These are phyloP conservation scores for Euphorbia schlechtendalii DNA, from an alignment of 441 rosid genomes.

Conservation along the genomic window DNA sequence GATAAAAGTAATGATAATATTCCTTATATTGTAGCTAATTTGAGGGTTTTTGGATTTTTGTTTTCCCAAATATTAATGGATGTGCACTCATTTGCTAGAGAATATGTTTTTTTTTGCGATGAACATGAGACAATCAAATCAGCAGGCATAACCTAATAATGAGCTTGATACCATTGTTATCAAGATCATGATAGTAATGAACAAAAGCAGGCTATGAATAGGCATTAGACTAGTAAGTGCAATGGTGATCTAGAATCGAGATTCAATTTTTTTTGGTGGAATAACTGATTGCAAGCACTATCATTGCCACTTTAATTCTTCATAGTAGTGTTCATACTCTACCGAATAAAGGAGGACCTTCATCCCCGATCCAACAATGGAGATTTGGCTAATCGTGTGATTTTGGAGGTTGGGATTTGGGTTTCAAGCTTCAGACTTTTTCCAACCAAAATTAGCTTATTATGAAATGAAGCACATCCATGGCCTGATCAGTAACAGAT, in stretches of 20 bases:
- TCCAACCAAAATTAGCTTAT: conserved; percentile 34
- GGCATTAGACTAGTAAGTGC: no score
- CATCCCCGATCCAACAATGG: conserved; percentile 85
- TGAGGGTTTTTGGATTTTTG: conserved; percentile 61
- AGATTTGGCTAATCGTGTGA: conserved; percentile 87
- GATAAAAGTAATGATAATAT: conserved; percentile 54
- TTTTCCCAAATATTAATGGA: conserved; percentile 25
- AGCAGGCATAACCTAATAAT: conserved; percentile 40
- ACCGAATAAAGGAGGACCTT: conserved; percentile 83
- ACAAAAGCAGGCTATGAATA: no score
- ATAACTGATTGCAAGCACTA: conserved; percentile 23
- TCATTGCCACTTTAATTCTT: conserved; percentile 58
- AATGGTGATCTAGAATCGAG: conserved; percentile 21
- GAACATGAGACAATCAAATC: conserved; percentile 38
- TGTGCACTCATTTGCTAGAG: conserved; percentile 41
- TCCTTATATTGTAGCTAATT: conserved; percentile 62
- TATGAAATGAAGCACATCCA: conserved; percentile 31
- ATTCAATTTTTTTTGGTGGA: conserved; percentile 17
- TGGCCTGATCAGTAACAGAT: conserved; percentile 19
- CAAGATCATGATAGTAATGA: conserved; percentile 37
- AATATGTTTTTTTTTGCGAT: conserved; percentile 63
- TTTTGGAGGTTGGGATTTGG: conserved; percentile 98
- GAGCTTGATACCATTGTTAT: conserved; percentile 86
- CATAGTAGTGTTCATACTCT: conserved; percentile 80
- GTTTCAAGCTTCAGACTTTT: conserved; percentile 70